Conservation (phyloP, 345 rosid species). For the Bruguiera parviflora region DNA sequence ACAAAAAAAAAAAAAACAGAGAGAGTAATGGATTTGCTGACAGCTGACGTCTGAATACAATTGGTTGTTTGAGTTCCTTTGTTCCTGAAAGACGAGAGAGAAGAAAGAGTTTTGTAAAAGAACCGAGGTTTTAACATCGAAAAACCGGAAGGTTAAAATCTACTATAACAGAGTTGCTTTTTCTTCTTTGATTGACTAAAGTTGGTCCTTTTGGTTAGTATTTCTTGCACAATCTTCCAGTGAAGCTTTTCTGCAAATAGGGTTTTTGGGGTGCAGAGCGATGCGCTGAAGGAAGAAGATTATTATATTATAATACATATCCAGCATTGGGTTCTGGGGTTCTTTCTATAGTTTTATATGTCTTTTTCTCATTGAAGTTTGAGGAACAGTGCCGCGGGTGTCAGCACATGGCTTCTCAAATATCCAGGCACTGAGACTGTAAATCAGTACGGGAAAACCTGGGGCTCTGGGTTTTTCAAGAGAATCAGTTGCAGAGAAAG, state of each 20-base stretch:
- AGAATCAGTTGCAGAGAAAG: conserved; percentile 35
- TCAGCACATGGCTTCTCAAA: conserved; percentile 55
- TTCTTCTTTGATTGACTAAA: too few species aligned
- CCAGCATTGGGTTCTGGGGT: neutral
- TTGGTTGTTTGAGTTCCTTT: too few species aligned
- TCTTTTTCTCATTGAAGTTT: conserved; percentile 15
- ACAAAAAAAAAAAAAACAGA: too few species aligned
- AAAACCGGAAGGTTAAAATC: too few species aligned
- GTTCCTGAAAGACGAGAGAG: too few species aligned
- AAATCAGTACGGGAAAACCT: conserved; percentile 18
- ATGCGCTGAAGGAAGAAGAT: conserved; percentile 7
- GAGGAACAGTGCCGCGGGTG: conserved; percentile 40
- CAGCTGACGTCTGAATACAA: too few species aligned
- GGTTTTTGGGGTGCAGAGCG: conserved; percentile 22
- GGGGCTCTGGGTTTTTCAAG: conserved; percentile 36
- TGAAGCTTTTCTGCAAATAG: conserved; percentile 5
- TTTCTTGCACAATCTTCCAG: too few species aligned
- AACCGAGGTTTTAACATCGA: too few species aligned
- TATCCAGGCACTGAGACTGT: conserved; percentile 46
- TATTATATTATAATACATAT: conserved; percentile 11
- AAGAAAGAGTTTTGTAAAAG: too few species aligned
- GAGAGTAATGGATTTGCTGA: too few species aligned
- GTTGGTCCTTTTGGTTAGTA: too few species aligned
- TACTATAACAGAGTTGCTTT: too few species aligned
- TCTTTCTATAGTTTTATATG: neutral